Percentiles rank a stretch among this genome's conserved stretches.
These are phyloP conservation scores for Boletellus sp. DNA, from an alignment of 768 basidiomycete genomes.

Conservation along the genomic window DNA sequence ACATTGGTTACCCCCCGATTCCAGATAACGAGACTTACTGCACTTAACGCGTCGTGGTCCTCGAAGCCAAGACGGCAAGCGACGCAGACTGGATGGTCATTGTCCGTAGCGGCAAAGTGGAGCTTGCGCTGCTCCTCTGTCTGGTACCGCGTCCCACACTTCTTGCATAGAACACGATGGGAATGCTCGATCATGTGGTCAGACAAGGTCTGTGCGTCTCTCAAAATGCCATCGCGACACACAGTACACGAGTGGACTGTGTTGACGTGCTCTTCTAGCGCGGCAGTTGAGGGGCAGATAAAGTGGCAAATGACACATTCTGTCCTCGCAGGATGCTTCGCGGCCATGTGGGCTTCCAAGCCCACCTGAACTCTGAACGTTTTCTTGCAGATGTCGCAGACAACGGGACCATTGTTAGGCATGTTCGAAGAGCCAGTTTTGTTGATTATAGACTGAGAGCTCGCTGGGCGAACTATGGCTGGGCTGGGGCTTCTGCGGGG, in stretches of 20 bases:
- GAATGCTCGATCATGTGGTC: slow-evolving; percentile 30
- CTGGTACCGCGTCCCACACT: slow-evolving; percentile 29
- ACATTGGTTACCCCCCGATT: slow-evolving; percentile 1
- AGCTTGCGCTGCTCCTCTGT: slow-evolving; percentile 34
- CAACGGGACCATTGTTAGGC: slow-evolving; percentile 2
- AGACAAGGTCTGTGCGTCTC: slow-evolving; percentile 23
- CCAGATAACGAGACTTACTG: slow-evolving; percentile 24
- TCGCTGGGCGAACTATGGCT: slow-evolving; percentile 11
- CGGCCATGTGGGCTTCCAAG: slow-evolving; percentile 23
- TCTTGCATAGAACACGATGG: slow-evolving; percentile 25
- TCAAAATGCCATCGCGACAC: slow-evolving; percentile 29
- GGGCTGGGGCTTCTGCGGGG: slow-evolving; percentile 14
- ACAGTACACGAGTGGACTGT: slow-evolving; percentile 23
- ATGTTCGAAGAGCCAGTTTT: slow-evolving; percentile 3
- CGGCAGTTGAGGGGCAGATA: slow-evolving; percentile 18
- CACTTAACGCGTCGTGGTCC: slow-evolving; percentile 27
- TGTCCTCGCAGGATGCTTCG: slow-evolving; percentile 21
- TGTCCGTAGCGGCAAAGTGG: slow-evolving; percentile 38
- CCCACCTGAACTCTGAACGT: slow-evolving; percentile 16
- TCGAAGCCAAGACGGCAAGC: slow-evolving; percentile 35
- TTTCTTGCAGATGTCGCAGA: slow-evolving; percentile 24
- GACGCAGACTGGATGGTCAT: slow-evolving; percentile 36
- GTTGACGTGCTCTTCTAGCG: slow-evolving; percentile 28
- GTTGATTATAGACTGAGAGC: slow-evolving; percentile 15
- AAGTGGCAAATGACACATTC: slow-evolving; percentile 26